Evolutionary conservation across 768 basidiomycete genomes (phyloP), one percentile per base, ranked within the genome.

Genomic region (Tylopilus plumbeoviolaceoides): DNA sequence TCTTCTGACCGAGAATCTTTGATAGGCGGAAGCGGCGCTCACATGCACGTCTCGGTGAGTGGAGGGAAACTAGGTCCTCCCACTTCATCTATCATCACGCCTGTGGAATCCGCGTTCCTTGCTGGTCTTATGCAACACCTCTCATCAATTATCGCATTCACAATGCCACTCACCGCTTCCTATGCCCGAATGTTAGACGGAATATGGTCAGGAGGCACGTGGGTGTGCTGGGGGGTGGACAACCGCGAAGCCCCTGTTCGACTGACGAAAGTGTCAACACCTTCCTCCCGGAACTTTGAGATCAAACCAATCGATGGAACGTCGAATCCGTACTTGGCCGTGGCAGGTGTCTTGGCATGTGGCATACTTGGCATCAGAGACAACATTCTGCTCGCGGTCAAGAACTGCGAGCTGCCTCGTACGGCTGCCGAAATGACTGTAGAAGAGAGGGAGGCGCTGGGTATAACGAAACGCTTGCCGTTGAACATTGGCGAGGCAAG

Each of bases 151-250:
- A 69, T 77, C 17, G 79, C 80, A 5, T 71, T 89, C 54, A 81
- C 79, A 0, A 68, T 86, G 0, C 85, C 88, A 6, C 78, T 78
- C 1, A 59, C 70, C 0, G 75, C 80, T 0, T 90, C 88, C 4
- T 90, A 86, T 67, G 69, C 73, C 18, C 79, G 87, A 7, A 75
- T 89, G 70, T 43, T 51, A 3, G 87, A 90, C 57, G 84, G 84
- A 5, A 75, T 80, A 17, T 87, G 84, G 84, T 75, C 81, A 0
- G 85, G 87, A 20, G 87, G 87, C 9, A 89, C 86, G 1, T 87
- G 80, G 62, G 77, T 81, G 43, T 74, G 68, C 54, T 89, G 83
- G 82, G 87, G 87, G 0, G 75, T 75, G 11, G 83, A 88, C 43
- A 86, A 87, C 67, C 79, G 83, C 47, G 87, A 89, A 62, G 72